Evolutionary conservation across 208 protist genomes (phyloP).

Genomic region (Naegleria fowleri): DNA sequence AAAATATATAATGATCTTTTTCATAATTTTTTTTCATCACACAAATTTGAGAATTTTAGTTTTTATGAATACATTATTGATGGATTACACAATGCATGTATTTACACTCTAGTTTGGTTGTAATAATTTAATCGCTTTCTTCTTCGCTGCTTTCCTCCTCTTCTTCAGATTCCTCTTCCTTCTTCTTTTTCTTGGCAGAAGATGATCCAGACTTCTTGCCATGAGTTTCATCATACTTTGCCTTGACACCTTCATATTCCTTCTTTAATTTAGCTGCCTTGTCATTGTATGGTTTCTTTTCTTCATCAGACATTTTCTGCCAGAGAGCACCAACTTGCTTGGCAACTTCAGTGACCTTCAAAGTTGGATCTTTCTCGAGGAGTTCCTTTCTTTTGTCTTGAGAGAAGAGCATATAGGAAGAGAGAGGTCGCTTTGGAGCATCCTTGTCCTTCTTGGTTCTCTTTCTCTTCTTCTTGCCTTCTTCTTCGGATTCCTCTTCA

Average conservation of each 20-base stretch:
- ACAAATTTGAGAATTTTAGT: too few relatives aligned
- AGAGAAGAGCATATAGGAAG: background rate
- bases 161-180: background rate
- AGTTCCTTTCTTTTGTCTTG: background rate
- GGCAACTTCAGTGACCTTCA: background rate
- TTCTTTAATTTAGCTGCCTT: background rate
- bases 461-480: background rate
- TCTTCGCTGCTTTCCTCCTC: background rate
- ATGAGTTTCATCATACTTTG: background rate
- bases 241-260: background rate
- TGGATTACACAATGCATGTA: too few relatives aligned
- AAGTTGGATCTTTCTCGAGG: background rate
- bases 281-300: conserved; percentile 5
- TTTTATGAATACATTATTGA: too few relatives aligned
- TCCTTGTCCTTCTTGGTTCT: background rate
- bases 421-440: background rate
- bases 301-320: background rate
- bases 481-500: background rate
- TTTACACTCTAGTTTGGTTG: too few relatives aligned
- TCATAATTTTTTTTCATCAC: too few relatives aligned
- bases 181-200: background rate
- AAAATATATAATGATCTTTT: too few relatives aligned
- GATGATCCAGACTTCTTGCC: too few relatives aligned
- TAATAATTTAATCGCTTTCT: background rate
- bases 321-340: background rate